Conservation (phyloP, 78 protist genomes). For the Emiliania huxleyi region DNA sequence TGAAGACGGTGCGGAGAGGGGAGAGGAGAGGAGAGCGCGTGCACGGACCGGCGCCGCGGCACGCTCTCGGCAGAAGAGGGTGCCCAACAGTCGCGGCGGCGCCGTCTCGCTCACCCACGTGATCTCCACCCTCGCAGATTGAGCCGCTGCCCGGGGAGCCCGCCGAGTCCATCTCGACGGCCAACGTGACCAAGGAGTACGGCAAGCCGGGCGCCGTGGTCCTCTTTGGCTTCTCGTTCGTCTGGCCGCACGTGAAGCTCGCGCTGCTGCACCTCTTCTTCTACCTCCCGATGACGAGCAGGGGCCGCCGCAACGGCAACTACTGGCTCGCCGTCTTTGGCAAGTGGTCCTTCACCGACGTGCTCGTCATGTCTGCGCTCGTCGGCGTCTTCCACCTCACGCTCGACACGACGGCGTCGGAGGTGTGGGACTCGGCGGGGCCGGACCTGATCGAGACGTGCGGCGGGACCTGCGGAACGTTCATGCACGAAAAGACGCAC, state of each 20-base stretch:
- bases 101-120: too few relatives aligned
- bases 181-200: background rate
- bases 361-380: background rate
- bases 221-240: background rate
- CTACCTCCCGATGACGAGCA: background rate
- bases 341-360: slow-evolving; percentile 7
- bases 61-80: too few relatives aligned
- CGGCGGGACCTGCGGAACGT: background rate
- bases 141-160: background rate
- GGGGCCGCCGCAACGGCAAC: background rate
- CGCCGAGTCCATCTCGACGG: background rate
- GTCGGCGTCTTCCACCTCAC: background rate
- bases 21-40: too few relatives aligned
- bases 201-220: background rate
- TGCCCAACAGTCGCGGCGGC: too few relatives aligned
- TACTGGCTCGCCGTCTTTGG: slow-evolving; percentile 15
- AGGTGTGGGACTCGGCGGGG: background rate
- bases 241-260: slow-evolving; percentile 9
- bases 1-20: too few relatives aligned
- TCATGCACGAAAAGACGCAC: background rate
- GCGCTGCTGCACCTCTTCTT: background rate
- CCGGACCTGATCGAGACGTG: background rate
- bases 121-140: too few relatives aligned
- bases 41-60: too few relatives aligned
- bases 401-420: background rate